Percentiles rank a stretch among this genome's conserved stretches.
Evolutionary conservation across 2,329 filamentous ascomycete species (phyloP).

Genomic region (Ophiostoma ips): DNA sequence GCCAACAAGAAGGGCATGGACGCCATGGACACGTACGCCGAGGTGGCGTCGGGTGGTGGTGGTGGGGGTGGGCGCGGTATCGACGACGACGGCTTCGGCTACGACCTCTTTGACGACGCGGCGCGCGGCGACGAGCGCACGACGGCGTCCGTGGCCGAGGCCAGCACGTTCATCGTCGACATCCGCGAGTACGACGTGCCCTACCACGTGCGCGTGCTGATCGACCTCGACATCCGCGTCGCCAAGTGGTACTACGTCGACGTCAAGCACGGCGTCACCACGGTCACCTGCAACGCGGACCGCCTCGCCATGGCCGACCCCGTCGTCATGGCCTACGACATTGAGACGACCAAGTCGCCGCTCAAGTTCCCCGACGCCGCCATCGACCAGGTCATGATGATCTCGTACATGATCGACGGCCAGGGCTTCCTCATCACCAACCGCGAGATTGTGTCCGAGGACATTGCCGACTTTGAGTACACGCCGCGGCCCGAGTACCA

Average conservation of each 20-base stretch:
- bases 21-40: slow-evolving; percentile 95
- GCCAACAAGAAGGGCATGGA: slow-evolving; percentile 94
- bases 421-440: slow-evolving; percentile 98
- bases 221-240: slow-evolving; percentile 90
- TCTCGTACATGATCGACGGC: slow-evolving; percentile 99
- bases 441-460: slow-evolving; percentile 91
- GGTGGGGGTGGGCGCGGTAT: slow-evolving; percentile 51
- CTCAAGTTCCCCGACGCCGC: slow-evolving; percentile 93
- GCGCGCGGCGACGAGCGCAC: slow-evolving; percentile 53
- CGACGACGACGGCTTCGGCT: not conserved
- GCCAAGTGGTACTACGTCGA: slow-evolving; percentile 97
- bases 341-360: slow-evolving; percentile 90
- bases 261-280: slow-evolving; percentile 78
- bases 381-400: slow-evolving; percentile 98
- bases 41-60: slow-evolving; percentile 60
- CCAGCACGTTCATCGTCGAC: slow-evolving; percentile 95
- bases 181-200: slow-evolving; percentile 98
- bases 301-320: slow-evolving; percentile 83
- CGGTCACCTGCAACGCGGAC: slow-evolving; percentile 74
- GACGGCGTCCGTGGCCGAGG: slow-evolving; percentile 49
- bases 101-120: slow-evolving; percentile 82
- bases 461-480: slow-evolving; percentile 96
- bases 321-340: slow-evolving; percentile 98
- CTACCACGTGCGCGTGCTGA: slow-evolving; percentile 97
- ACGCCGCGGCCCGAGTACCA: slow-evolving; percentile 94